Percentiles rank a stretch among this genome's conserved stretches.
Evolutionary conservation across 176 grass and related monocot genomes (phyloP).

Genomic region (Aegilops tauschii): DNA sequence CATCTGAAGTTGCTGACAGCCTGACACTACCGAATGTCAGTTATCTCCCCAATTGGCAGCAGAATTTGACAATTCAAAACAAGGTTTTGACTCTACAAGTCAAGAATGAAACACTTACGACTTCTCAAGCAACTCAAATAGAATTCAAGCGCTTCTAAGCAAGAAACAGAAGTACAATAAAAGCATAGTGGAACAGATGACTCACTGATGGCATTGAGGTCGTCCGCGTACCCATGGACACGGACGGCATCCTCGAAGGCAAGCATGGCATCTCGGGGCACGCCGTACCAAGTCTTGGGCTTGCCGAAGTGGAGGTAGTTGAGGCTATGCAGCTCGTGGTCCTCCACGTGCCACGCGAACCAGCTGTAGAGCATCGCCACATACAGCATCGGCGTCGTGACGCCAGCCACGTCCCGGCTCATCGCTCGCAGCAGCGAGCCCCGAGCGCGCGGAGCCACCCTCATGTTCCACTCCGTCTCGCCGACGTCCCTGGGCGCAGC

Average conservation of each 20-base stretch:
- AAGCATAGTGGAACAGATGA: constrained; percentile 6
- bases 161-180: constrained; percentile 31
- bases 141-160: constrained; percentile 5
- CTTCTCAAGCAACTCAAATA: not conserved
- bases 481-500: constrained; percentile 60
- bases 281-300: constrained; percentile 95
- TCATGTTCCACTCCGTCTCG: constrained; percentile 96
- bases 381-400: constrained; percentile 97
- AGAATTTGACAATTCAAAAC: constrained; percentile 17
- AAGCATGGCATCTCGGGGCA: constrained; percentile 83
- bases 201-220: constrained; percentile 93
- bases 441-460: constrained; percentile 65
- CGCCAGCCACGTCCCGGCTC: constrained; percentile 88
- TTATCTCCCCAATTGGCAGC: not conserved
- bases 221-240: constrained; percentile 82
- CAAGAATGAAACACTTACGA: constrained; percentile 19
- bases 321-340: constrained; percentile 96
- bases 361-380: constrained; percentile 99
- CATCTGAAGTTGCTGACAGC: not conserved
- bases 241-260: constrained; percentile 91
- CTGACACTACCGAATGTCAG: not conserved
- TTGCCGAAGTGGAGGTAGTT: constrained; percentile 93
- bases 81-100: constrained; percentile 32
- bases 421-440: constrained; percentile 84
- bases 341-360: constrained; percentile 99